These are phyloP conservation scores for Niebla homalea DNA, from an alignment of 495 filamentous ascomycete genomes.

Conservation along the genomic window DNA sequence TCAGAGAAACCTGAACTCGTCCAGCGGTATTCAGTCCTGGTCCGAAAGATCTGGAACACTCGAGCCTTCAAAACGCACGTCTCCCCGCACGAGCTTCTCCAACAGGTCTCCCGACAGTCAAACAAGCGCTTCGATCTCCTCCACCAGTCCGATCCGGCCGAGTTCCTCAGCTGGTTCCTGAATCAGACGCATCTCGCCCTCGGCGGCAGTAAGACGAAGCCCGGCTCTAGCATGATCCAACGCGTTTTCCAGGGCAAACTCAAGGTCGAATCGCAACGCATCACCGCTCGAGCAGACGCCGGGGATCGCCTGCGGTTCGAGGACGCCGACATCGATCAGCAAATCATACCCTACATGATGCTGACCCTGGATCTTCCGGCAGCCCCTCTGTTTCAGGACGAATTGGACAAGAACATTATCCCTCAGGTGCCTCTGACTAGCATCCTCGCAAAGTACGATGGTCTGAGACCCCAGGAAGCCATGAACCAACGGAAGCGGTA, in stretches of 20 bases:
- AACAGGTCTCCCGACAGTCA: constrained; percentile 81
- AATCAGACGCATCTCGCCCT: constrained; percentile 88
- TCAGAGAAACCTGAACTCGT: constrained; percentile 43
- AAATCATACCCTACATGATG: constrained; percentile 68
- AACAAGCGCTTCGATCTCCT: constrained; percentile 89
- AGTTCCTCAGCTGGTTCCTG: constrained; percentile 94
- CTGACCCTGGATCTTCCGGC: constrained; percentile 86
- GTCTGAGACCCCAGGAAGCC: constrained; percentile 74
- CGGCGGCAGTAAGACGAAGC: constrained; percentile 78
- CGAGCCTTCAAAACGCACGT: constrained; percentile 95
- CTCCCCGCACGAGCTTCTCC: constrained; percentile 90
- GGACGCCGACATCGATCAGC: constrained; percentile 68
- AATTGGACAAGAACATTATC: constrained; percentile 82
- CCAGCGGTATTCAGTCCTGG: constrained; percentile 75
- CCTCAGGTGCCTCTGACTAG: constrained; percentile 85
- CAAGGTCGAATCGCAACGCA: constrained; percentile 83
- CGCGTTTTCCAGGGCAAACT: constrained; percentile 85
- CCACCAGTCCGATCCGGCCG: constrained; percentile 84
- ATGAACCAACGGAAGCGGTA: constrained; percentile 75
- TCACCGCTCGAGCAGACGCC: constrained; percentile 81
- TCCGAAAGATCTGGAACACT: constrained; percentile 97
- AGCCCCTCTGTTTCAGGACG: constrained; percentile 93
- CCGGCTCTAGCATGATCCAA: constrained; percentile 64
- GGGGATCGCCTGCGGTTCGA: constrained; percentile 87
- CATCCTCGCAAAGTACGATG: constrained; percentile 90